Evolutionary conservation across 2,329 filamentous ascomycete genomes (phyloP).

Genomic region (Chaetomium olivaceum): DNA sequence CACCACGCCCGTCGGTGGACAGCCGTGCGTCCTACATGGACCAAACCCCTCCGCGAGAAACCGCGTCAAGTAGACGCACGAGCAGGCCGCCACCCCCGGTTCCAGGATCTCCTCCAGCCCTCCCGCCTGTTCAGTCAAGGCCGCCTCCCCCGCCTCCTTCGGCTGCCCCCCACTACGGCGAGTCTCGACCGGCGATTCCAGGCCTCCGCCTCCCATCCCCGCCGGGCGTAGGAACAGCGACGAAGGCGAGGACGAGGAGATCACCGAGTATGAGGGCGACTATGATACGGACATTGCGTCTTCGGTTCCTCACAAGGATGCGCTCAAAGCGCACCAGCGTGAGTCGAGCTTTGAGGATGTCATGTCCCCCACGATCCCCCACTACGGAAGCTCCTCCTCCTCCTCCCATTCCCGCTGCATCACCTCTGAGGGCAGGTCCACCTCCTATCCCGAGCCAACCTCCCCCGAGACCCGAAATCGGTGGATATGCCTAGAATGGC

Average conservation of each 20-base stretch:
- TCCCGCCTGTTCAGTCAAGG: slow-evolving; percentile 54
- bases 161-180: slow-evolving; percentile 49
- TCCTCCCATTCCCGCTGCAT: slow-evolving; percentile 43
- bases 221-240: slow-evolving; percentile 50
- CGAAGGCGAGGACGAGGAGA: slow-evolving; percentile 72
- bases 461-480: slow-evolving; percentile 60
- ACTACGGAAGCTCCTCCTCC: slow-evolving; percentile 48
- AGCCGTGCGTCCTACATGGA: slow-evolving; percentile 32
- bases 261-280: slow-evolving; percentile 94
- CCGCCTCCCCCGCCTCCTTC: slow-evolving; percentile 69
- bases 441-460: slow-evolving; percentile 42
- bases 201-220: slow-evolving; percentile 39
- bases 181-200: slow-evolving; percentile 60
- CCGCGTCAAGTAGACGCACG: slow-evolving; percentile 52
- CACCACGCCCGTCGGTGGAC: slow-evolving; percentile 40
- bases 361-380: slow-evolving; percentile 59
- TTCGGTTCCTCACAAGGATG: slow-evolving; percentile 91
- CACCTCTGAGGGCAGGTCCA: slow-evolving; percentile 58
- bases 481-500: slow-evolving; percentile 69
- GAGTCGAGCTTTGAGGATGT: slow-evolving; percentile 76
- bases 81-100: slow-evolving; percentile 63
- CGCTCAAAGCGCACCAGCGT: slow-evolving; percentile 76
- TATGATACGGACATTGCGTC: slow-evolving; percentile 97
- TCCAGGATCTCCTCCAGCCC: slow-evolving; percentile 53
- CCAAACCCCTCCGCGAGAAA: slow-evolving; percentile 41